phyloP scores from a whole-genome alignment of 1,284 basidiomycete genomes.

The Mrakiaceae sp. region DNA sequence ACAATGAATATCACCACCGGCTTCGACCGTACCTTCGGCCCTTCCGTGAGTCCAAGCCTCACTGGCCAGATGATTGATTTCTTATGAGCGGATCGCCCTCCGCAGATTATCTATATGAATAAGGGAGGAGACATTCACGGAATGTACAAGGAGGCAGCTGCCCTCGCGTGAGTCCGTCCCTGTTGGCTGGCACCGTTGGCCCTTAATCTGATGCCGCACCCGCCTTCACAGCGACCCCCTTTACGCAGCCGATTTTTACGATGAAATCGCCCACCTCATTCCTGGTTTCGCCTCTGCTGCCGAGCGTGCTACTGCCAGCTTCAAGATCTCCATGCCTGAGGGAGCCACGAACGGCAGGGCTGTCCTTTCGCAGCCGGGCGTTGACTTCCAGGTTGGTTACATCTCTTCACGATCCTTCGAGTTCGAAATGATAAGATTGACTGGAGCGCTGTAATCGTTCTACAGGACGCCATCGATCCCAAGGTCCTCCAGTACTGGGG shows the following conservation, averaged over 20 bases:
- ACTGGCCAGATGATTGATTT: too few relatives aligned
- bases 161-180: conserved; percentile 5
- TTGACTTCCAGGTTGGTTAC: conserved; percentile 27
- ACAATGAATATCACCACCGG: conserved; percentile 26
- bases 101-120: conserved; percentile 20
- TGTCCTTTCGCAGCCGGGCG: conserved; percentile 23
- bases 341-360: conserved; percentile 22
- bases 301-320: conserved; percentile 22
- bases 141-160: conserved; percentile 14
- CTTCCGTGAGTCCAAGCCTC: conserved; percentile 9
- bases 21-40: conserved; percentile 28
- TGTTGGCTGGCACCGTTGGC: too few relatives aligned
- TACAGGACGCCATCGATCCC: conserved; percentile 8
- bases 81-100: conserved; percentile 8
- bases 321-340: conserved; percentile 21
- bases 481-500: conserved; percentile 28
- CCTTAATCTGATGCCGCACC: too few relatives aligned
- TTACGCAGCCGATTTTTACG: conserved; percentile 27
- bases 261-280: conserved; percentile 24
- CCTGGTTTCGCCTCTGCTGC: conserved; percentile 22
- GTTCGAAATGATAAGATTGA: background rate
- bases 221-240: background rate
- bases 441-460: too few relatives aligned
- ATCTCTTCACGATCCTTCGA: background rate
- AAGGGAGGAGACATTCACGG: conserved; percentile 5